These are phyloP conservation scores for Meyerozyma carpophila DNA, from an alignment of 1,139 yeast species.

Conservation along the genomic window DNA sequence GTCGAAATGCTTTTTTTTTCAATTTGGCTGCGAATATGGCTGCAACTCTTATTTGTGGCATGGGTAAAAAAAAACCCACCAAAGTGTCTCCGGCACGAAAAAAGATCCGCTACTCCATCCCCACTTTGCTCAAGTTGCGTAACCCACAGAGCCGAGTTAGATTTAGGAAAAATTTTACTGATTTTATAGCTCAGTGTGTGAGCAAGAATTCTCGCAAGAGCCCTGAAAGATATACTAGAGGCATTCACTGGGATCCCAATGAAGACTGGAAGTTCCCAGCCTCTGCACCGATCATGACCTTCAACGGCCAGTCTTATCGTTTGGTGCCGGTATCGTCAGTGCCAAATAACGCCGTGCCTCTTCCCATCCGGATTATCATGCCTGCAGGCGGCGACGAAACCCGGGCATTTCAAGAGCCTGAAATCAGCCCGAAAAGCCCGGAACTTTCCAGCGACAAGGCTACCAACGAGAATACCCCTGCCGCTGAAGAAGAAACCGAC, in stretches of 20 bases:
- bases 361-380: background rate
- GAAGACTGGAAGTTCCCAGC: too few species aligned
- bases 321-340: background rate
- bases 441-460: background rate
- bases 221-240: too few species aligned
- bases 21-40: background rate
- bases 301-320: background rate
- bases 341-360: background rate
- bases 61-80: background rate
- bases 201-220: background rate
- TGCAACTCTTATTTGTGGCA: background rate
- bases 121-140: background rate
- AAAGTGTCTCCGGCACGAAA: background rate
- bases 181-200: background rate
- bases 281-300: background rate
- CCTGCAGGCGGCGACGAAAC: background rate
- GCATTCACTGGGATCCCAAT: too few species aligned
- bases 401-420: background rate
- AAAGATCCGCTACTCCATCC: background rate
- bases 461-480: background rate
- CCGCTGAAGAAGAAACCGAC: background rate
- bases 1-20: slow-evolving; percentile 30
- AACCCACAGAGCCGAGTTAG: background rate
- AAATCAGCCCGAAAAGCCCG: background rate
- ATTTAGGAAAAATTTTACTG: background rate